Base-by-base conservation (phyloP, 2,329 filamentous ascomycete genomes). In the Alternaria sp. region DNA sequence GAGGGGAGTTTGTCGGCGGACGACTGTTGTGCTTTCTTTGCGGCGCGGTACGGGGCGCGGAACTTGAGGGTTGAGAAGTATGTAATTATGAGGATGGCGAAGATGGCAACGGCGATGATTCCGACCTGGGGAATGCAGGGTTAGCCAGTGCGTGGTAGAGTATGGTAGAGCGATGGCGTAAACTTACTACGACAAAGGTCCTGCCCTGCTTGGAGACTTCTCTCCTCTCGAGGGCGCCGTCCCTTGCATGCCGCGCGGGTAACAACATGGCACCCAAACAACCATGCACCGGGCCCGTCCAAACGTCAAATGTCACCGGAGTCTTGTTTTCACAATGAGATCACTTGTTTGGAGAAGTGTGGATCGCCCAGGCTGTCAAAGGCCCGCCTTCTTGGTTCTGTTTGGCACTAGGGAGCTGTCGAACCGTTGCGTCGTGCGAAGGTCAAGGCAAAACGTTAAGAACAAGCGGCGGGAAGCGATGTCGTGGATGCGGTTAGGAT, bases 11-110 rank as follows among this genome's bases (percentile, higher is more conserved):
- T 78, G 58, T 73, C 68, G 46, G 63, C 60, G 15, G 65, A 58
- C 12, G 68, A 56, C 43, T 69, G 61, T 30, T 69, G 55, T 44
- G 64, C 58, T 51, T 61, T 60, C 26, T 49, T 61, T 47, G 66
- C 25, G 47, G 44, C 57, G 47, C 64, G 59, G 46, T 62, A 62
- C 2, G 67, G 64, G 49, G 57, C 60, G 60, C 73, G 75, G 60
- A 66, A 73, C 45, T 70, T 73, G 60, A 64, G 60, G 41, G 72
- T 76, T 49, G 73, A 57, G 60, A 77, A 61, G 61, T 74, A 79
- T 49, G 75, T 76, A 65, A 75, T 61, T 53, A 75, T 41, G 65
- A 79, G 73, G 65, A 79, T 77, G 46, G 64, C 57, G 69, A 78
- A 75, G 57, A 78, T 66, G 54, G 70, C 62, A 15, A 71, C 55